A percentile compares a stretch with the other conserved stretches of the same genome.
Evolutionary conservation across 495 filamentous ascomycete genomes (phyloP).

Genomic region (Lindgomyces ingoldianus): DNA sequence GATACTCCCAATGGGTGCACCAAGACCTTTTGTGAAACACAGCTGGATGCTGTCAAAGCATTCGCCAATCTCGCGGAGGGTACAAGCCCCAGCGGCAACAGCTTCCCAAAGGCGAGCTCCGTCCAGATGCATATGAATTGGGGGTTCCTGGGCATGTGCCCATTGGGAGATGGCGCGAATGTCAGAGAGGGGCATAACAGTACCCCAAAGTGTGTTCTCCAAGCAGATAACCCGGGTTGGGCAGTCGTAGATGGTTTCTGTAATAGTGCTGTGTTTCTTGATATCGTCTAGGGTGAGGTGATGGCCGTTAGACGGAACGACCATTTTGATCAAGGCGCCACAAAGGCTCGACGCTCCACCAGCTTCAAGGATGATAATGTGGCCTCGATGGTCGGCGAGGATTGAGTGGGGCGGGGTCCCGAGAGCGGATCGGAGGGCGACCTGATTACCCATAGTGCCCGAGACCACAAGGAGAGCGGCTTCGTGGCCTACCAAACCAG

Average conservation of each 20-base stretch:
- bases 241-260: constrained; percentile 58
- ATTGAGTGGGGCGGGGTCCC: constrained; percentile 70
- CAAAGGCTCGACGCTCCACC: constrained; percentile 64
- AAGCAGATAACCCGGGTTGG: constrained; percentile 75
- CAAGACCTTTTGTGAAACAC: constrained; percentile 85
- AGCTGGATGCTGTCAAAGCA: constrained; percentile 78
- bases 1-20: constrained; percentile 81
- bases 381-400: constrained; percentile 64
- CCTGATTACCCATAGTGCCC: constrained; percentile 87
- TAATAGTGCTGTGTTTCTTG: constrained; percentile 53
- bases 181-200: constrained; percentile 72
- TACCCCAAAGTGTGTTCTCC: constrained; percentile 80
- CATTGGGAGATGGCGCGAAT: constrained; percentile 66
- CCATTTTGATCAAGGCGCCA: constrained; percentile 58
- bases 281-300: constrained; percentile 77
- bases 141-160: constrained; percentile 64
- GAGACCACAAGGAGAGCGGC: constrained; percentile 75
- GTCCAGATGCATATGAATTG: constrained; percentile 67
- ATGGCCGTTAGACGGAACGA: constrained; percentile 64
- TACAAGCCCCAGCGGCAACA: constrained; percentile 40
- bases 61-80: constrained; percentile 63
- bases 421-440: constrained; percentile 66
- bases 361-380: constrained; percentile 69
- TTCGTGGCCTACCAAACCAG: constrained; percentile 67
- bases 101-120: constrained; percentile 70